Percentiles rank a stretch among this genome's conserved stretches.
Conservation (phyloP, 2,329 filamentous ascomycete genomes). For the Botrytis medusae region DNA sequence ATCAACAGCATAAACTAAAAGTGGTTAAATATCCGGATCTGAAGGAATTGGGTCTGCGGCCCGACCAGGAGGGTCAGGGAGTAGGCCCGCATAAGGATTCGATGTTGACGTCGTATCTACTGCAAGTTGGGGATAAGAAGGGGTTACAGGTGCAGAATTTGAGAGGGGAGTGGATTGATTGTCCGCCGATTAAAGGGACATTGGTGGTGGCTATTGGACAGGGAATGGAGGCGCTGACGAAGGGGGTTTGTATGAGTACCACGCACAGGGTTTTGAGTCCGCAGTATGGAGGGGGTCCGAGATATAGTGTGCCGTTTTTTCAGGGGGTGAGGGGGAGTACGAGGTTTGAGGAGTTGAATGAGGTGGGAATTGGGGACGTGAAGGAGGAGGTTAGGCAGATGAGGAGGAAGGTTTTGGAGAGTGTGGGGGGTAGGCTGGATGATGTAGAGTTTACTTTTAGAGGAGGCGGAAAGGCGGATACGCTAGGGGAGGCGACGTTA, state of each 20-base stretch:
- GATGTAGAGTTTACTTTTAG: constrained; percentile 88
- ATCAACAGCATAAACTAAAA: constrained; percentile 81
- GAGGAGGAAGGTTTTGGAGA: constrained; percentile 57
- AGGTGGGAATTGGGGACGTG: constrained; percentile 49
- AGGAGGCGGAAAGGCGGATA: constrained; percentile 59
- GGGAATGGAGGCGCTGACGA: constrained; percentile 80
- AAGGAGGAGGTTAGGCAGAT: constrained; percentile 63
- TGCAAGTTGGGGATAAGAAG: constrained; percentile 74
- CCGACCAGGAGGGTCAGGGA: constrained; percentile 50
- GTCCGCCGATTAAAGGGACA: constrained; percentile 71
- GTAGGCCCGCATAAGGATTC: constrained; percentile 83
- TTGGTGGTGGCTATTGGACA: constrained; percentile 87
- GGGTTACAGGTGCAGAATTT: constrained; percentile 84
- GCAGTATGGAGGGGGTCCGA: constrained; percentile 63
- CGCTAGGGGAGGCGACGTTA: constrained; percentile 78
- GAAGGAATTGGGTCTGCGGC: constrained; percentile 52
- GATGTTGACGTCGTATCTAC: constrained; percentile 78
- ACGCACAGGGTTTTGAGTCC: constrained; percentile 83
- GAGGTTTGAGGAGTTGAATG: constrained; percentile 61
- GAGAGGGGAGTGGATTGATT: constrained; percentile 77
- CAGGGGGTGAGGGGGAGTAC: constrained; percentile 81
- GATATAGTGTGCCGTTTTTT: constrained; percentile 84
- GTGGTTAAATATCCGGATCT: constrained; percentile 83
- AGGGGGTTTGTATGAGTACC: constrained; percentile 77
- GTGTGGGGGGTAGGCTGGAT: constrained; percentile 58